Evolutionary conservation across 2,329 filamentous ascomycete species (phyloP), one percentile per base, ranked within the genome.

Genomic region (Aspergillus vadensis): DNA sequence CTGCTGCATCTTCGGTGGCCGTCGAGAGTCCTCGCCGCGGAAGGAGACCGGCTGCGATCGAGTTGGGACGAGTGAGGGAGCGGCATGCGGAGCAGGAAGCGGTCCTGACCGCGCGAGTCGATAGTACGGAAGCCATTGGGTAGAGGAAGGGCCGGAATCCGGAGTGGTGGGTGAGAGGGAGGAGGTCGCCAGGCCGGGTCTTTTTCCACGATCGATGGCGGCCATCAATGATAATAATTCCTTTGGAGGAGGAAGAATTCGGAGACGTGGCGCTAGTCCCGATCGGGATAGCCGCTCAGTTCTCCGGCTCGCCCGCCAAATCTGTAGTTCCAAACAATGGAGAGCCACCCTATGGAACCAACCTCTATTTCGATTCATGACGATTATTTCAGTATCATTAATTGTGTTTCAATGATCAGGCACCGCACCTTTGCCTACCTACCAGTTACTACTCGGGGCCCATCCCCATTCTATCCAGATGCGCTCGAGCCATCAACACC

Each of bases 71-170:
- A 30, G 64, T 57, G 65, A 72, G 55, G 56, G 67, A 65, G 64
- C 70, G 72, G 57, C 72, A 73, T 53, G 69, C 65, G 47, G 69
- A 68, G 53, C 71, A 73, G 63, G 74, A 66, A 44, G 75, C 68
- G 38, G 71, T 68, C 68, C 74, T 77, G 61, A 75, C 69, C 62
- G 76, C 72, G 65, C 77, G 77, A 57, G 76, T 70, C 52, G 81
- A 75, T 43, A 79, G 68, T 72, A 78, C 80, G 57, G 80, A 82
- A 68, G 82, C 81, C 83, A 85, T 81, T 62, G 61, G 49, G 55
- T 66, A 47, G 61, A 60, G 61, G 62, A 63, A 52, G 44, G 48
- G 38, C 48, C 49, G 60, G 55, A 62, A 50, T 43, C 47, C 50
- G 63, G 48, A 51, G 59, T 63, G 65, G 59, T 67, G 67, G 63